A percentile compares a stretch with the other conserved stretches of the same genome.
Conservation (phyloP, 2,329 filamentous ascomycete species). For the Bipolaris victoriae region DNA sequence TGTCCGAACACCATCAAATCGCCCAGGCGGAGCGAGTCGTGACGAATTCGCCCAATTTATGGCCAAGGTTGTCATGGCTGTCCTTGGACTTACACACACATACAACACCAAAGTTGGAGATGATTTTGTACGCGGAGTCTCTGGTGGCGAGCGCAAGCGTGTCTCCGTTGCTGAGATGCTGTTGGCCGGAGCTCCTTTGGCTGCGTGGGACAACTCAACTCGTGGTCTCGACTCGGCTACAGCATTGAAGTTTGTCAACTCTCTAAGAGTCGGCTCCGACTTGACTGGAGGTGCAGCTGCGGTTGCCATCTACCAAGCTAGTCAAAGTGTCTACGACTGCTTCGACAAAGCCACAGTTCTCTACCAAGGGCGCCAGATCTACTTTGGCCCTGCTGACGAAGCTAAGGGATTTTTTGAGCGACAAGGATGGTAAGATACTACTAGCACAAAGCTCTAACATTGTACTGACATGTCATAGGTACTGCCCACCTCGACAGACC, state of each 20-base stretch:
- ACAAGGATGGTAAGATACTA: constrained; percentile 62
- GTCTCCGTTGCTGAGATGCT: constrained; percentile 65
- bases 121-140: constrained; percentile 67
- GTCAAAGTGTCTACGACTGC: constrained; percentile 60
- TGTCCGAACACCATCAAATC: constrained; percentile 56
- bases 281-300: constrained; percentile 57
- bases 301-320: constrained; percentile 65
- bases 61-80: constrained; percentile 59
- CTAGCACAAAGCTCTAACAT: background rate
- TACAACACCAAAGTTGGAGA: constrained; percentile 62
- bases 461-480: constrained; percentile 11
- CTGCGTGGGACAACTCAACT: constrained; percentile 56
- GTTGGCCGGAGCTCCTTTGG: constrained; percentile 49
- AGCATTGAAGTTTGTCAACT: constrained; percentile 64
- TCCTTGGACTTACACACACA: constrained; percentile 62
- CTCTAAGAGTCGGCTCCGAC: constrained; percentile 59
- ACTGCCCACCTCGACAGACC: constrained; percentile 70
- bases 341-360: constrained; percentile 79
- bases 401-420: constrained; percentile 71
- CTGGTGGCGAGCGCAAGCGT: constrained; percentile 66
- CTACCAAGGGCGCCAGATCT: constrained; percentile 80
- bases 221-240: constrained; percentile 54
- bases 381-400: constrained; percentile 67
- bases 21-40: constrained; percentile 47
- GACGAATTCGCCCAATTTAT: constrained; percentile 55